Evolutionary conservation across 2,329 filamentous ascomycete genomes (phyloP).

Genomic region (Bipolaris zeicola): DNA sequence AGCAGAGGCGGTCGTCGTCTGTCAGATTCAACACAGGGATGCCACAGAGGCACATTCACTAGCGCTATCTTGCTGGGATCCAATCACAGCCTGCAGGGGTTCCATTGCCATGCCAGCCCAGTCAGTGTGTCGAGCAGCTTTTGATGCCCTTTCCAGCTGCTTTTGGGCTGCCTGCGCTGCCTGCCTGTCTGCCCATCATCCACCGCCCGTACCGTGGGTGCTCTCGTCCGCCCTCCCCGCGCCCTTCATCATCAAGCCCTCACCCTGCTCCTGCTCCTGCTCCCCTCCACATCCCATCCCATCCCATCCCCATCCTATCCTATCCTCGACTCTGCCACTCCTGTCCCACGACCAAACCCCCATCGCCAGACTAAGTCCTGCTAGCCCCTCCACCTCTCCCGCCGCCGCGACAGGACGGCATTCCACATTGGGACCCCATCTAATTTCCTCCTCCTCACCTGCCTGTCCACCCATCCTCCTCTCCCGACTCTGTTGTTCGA

Average conservation of each 20-base stretch:
- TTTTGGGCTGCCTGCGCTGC: conserved; percentile 21
- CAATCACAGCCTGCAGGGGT: conserved; percentile 25
- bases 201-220: background rate
- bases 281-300: background rate
- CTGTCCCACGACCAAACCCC: background rate
- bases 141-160: conserved; percentile 17
- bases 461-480: conserved; percentile 4
- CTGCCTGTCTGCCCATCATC: conserved; percentile 3
- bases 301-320: too few relatives aligned
- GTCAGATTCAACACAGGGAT: conserved; percentile 20
- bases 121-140: conserved; percentile 6
- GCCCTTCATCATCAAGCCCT: conserved; percentile 1
- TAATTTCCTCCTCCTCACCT: conserved; percentile 35
- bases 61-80: conserved; percentile 12
- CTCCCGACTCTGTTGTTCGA: conserved; percentile 17
- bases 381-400: conserved; percentile 30
- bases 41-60: conserved; percentile 16
- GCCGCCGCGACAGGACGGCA: conserved; percentile 26
- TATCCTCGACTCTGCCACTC: conserved; percentile 1
- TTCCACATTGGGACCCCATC: conserved; percentile 29
- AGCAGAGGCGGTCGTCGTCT: conserved; percentile 10
- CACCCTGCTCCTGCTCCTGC: background rate
- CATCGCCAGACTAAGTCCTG: conserved; percentile 2
- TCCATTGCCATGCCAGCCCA: conserved; percentile 1
- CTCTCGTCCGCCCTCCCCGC: conserved; percentile 5